A percentile compares a stretch with the other conserved stretches of the same genome.
Evolutionary conservation across 345 rosid species (phyloP).

Genomic region (Ceriops zippeliana): DNA sequence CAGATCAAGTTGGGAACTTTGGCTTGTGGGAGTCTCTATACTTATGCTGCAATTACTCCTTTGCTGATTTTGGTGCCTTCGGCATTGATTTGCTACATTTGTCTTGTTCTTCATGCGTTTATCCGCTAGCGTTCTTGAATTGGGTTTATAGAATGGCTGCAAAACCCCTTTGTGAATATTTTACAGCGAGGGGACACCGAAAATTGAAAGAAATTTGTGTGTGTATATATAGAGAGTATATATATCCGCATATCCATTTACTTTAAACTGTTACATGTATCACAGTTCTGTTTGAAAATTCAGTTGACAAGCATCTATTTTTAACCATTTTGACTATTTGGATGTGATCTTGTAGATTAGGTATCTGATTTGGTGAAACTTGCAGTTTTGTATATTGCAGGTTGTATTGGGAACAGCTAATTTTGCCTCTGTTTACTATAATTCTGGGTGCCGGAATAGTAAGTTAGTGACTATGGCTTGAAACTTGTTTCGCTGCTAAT

Average conservation of each 20-base stretch:
- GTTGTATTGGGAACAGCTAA: conserved; percentile 12
- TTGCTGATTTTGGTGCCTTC: conserved; percentile 65
- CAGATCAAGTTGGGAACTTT: conserved; percentile 75
- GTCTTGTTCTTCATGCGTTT: conserved; percentile 60
- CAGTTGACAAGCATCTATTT: neutral
- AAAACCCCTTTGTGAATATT: too few relatives aligned
- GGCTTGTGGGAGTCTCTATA: conserved; percentile 50
- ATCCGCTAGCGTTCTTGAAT: conserved; percentile 35
- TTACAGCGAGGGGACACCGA: too few relatives aligned
- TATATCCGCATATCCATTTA: too few relatives aligned
- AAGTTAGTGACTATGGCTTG: neutral
- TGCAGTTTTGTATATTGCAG: conserved; percentile 7
- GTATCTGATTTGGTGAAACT: conserved; percentile 10
- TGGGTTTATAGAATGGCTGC: too few relatives aligned
- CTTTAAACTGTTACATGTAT: too few relatives aligned
- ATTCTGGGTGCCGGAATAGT: conserved; percentile 7
- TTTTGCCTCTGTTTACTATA: conserved; percentile 11
- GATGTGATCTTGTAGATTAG: conserved; percentile 11
- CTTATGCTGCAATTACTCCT: conserved; percentile 62
- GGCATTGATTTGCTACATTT: conserved; percentile 51
- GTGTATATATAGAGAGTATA: too few relatives aligned
- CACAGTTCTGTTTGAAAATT: neutral
- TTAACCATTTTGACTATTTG: conserved; percentile 2
- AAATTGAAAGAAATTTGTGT: too few relatives aligned
- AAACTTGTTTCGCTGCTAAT: conserved; percentile 6